phyloP scores from a whole-genome alignment of 2,329 filamentous ascomycete genomes.

The Diaporthe velutina region DNA sequence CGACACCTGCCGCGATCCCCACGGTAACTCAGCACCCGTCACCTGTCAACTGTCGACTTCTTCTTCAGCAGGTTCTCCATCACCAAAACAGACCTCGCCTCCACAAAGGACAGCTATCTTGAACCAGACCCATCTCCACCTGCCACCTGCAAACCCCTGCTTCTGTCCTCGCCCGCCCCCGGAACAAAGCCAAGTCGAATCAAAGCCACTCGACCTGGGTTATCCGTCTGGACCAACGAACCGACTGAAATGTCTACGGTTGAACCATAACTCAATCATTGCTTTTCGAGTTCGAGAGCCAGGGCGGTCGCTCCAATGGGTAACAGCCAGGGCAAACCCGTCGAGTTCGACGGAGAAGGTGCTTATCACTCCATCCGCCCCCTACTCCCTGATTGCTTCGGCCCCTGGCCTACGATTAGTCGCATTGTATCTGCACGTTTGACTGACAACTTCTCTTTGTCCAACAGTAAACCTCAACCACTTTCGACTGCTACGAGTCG shows the following conservation, averaged over 20 bases:
- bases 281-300: conserved; percentile 36
- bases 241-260: conserved; percentile 34
- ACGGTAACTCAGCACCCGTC: not conserved
- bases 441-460: conserved; percentile 37
- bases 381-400: conserved; percentile 16
- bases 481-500: conserved; percentile 93
- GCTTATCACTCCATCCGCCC: conserved; percentile 51
- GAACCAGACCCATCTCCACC: conserved; percentile 20
- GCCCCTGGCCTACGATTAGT: not conserved
- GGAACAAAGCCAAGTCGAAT: conserved; percentile 34
- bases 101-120: conserved; percentile 28
- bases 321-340: conserved; percentile 93
- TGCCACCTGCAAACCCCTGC: conserved; percentile 9
- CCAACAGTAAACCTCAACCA: conserved; percentile 91
- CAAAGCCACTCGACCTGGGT: conserved; percentile 34
- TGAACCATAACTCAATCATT: conserved; percentile 31
- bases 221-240: conserved; percentile 19
- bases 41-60: conserved; percentile 13
- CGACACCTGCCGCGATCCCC: conserved; percentile 23
- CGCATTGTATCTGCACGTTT: conserved; percentile 36
- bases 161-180: conserved; percentile 15
- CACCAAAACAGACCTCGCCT: not conserved
- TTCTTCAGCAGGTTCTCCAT: not conserved
- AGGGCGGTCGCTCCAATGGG: conserved; percentile 72
- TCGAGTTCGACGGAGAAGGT: conserved; percentile 95